A percentile compares a stretch with the other conserved stretches of the same genome.
phyloP scores from a whole-genome alignment of 768 basidiomycete genomes.

The Suillus ampliporus region DNA sequence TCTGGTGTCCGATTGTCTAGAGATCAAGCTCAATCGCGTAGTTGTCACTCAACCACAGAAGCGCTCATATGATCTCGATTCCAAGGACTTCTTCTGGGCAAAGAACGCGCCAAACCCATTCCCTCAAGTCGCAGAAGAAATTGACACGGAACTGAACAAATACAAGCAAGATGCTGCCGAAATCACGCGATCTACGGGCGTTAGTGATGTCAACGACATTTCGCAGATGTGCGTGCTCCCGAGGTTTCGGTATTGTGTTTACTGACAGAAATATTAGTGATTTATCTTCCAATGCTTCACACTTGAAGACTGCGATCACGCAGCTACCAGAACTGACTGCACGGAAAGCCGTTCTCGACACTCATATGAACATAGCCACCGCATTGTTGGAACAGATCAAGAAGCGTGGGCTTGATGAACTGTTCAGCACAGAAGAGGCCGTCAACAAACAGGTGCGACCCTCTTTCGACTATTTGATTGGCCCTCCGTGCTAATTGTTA shows the following conservation, averaged over 20 bases:
- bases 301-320: conserved; percentile 96
- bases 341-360: conserved; percentile 94
- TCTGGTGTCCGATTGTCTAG: conserved; percentile 94
- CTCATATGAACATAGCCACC: conserved; percentile 99
- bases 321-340: conserved; percentile 96
- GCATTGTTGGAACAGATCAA: conserved; percentile 95
- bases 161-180: conserved; percentile 97
- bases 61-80: conserved; percentile 91
- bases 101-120: conserved; percentile 96
- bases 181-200: conserved; percentile 93
- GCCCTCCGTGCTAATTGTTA: conserved; percentile 8
- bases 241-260: not conserved
- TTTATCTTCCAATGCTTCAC: conserved; percentile 89
- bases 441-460: conserved; percentile 77
- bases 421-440: conserved; percentile 96
- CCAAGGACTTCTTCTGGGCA: conserved; percentile 99
- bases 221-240: conserved; percentile 76
- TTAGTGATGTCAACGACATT: conserved; percentile 95
- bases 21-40: conserved; percentile 96
- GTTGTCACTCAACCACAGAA: conserved; percentile 79
- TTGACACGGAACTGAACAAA: conserved; percentile 88
- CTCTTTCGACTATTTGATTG: not conserved
- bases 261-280: conserved; percentile 57
- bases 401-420: conserved; percentile 89
- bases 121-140: conserved; percentile 98